Conservation (phyloP, 164 flowering plant genomes). For the Nelumbo lutea region DNA sequence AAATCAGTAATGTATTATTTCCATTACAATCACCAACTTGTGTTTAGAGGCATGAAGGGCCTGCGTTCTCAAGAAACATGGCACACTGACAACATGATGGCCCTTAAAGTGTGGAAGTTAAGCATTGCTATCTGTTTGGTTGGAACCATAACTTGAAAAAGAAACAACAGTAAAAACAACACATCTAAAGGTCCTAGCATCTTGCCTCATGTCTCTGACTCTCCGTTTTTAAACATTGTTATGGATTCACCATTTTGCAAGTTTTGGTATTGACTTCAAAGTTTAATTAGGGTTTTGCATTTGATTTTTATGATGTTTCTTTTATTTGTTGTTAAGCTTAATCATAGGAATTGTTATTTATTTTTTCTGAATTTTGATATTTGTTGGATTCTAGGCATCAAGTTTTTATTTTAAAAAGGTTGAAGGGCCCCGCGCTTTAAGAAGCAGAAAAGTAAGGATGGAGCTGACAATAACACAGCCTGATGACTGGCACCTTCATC, state of each 20-base stretch:
- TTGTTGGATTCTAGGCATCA: conserved; percentile 12
- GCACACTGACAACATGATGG: no score
- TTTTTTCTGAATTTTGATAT: background rate
- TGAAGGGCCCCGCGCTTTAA: conserved; percentile 20
- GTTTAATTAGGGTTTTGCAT: background rate
- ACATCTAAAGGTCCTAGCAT: background rate
- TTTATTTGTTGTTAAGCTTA: background rate
- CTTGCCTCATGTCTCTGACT: no score
- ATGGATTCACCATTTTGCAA: background rate
- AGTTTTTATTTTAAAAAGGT: conserved; percentile 17
- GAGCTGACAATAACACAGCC: conserved; percentile 71
- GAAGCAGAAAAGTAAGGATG: conserved; percentile 39
- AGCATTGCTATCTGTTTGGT: background rate
- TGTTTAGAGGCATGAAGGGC: no score
- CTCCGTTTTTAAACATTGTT: background rate
- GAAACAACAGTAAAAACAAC: background rate
- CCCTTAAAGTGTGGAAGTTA: no score
- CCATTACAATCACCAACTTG: no score
- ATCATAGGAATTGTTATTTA: background rate
- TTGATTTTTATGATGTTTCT: background rate
- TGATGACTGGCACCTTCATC: conserved; percentile 99
- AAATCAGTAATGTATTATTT: background rate
- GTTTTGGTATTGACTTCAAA: background rate
- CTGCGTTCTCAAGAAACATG: no score
- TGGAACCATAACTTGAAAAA: background rate